Evolutionary conservation across 768 basidiomycete species (phyloP), one percentile per base, ranked within the genome.

Genomic region (Lanmaoa pseudosensibilis): DNA sequence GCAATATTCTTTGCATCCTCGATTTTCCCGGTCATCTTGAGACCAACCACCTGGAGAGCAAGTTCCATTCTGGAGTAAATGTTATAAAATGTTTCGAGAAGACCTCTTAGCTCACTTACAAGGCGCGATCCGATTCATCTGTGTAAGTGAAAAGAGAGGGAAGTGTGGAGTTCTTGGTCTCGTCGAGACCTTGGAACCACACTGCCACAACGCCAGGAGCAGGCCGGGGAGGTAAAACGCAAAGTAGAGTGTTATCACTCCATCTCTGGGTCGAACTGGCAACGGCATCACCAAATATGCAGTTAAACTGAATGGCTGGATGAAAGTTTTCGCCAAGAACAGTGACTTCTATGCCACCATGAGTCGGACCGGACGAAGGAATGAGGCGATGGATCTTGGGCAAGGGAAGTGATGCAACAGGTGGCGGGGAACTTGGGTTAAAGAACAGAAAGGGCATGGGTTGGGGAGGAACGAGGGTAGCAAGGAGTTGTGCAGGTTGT

Each of bases 11-110:
- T 88, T 3, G 94, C 94, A 52, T 94, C 92, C 64, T 95, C 93
- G 30, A 96, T 86, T 66, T 94, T 90, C 46, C 94, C 94, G 0
- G 94, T 96, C 92, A 97, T 95, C 77, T 96, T 94, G 60, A 97
- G 76, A 0, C 95, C 95, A 18, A 98, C 94, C 15, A 96, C 93
- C 67, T 96, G 94, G 4, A 98, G 78, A 50, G 94, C 94, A 52
- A 97, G 83, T 70, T 96, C 95, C 92, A 98, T 95, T 61, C 92
- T 95, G 63, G 30, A 64, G 59, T 56, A 37, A 19, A 55, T 48
- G 46, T 59, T 50, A 62, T 39, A 67, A 59, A 52, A 53, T 25
- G 53, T 40, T 53, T 39, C 25, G 25, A 58, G 38, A 43, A 44
- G 46, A 23, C 21, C 51, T 50, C 50, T 27, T 34, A 15, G 56